Evolutionary conservation across 176 grass and related monocot genomes (phyloP), one percentile per base, ranked within the genome.

Genomic region (Dendrocalamus sinicus): DNA sequence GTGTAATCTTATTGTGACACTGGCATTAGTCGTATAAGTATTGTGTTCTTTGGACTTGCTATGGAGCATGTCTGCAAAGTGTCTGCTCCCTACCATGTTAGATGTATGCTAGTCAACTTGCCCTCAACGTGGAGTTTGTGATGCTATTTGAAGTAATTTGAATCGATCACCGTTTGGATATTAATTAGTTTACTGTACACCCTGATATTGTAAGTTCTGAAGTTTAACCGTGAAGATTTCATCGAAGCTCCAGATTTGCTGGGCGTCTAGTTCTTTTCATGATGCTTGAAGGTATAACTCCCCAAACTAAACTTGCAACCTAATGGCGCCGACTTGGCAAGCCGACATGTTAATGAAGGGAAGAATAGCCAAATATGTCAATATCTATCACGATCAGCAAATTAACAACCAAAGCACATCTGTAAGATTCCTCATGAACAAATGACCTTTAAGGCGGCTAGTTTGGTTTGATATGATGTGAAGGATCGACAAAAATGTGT

Each of bases 81-180:
- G 75, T 40, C 75, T 61, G 16, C 45, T 80, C 45, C 26, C 12
- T 63, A 63, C 24, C 7, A 50, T 51, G 32, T 39, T 30, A 5
- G 37, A 15, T 22, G 62, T 9, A 9, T 80, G 62, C 16, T 80
- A 14, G 16, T 50, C 30, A 67, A 51, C 24, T 13, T n/a, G 26
- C 3, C 62, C 60, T 12, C 46, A n/a, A 13, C 15, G 19, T 48
- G 28, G 47, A 35, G 16, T 62, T 66, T 80, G 44, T 37, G 44
- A 12, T 51, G 62, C 62, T 39, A 15, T 39, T 67, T 22, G 7
- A 80, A 71, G 77, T 67, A 66, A 67, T 80, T 68, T 81, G 30
- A 50, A 67, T 67, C 12, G 26, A n/a, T 20, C 12, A n/a, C 26
- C 50, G 15, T 30, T 46, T 61, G 67, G 67, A 59, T 32, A 2